Evolutionary conservation across 768 basidiomycete species (phyloP), one percentile per base, ranked within the genome.

Genomic region (Tulasnella sp.): DNA sequence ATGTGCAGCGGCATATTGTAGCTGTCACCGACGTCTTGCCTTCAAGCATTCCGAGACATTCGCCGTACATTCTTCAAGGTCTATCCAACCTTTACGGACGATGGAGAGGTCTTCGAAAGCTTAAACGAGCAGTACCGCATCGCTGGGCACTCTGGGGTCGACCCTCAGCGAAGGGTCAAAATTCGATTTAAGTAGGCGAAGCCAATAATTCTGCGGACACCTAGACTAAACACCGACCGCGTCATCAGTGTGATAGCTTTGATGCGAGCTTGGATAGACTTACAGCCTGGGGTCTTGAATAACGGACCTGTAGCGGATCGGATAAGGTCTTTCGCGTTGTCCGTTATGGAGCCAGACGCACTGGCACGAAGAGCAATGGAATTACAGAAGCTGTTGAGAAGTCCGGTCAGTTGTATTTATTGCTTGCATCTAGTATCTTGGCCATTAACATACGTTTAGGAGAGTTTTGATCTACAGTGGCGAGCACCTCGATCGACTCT

Each of bases 71-170:
- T 89, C 48, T 83, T 89, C 32, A 83, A 84, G 1, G 85, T 85
- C 18, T 88, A 84, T 80, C 81, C 83, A 26, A 85, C 86, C 57
- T 88, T 87, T 79, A 85, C 86, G 2, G 85, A 85, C 9, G 82
- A 85, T 3, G 85, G 86, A 72, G 85, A 84, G 37, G 80, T 88
- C 20, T 86, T 88, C 78, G 79, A 77, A 6, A 81, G 85, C 26
- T 78, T 88, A 23, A 79, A 83, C 71, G 84, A 83, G 57, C 86
- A 84, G 18, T 88, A 86, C 80, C 80, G 85, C 40, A 84, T 86
- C 23, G 83, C 83, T 46, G 79, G 78, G 42, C 55, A 48, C 11
- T 51, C 32, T 15, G 55, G 67, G 13, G 35, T 39, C 55, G 74
- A 16, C 35, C 37, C 15, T 46, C 72, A 10, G 69, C 57, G 46